Conservation (phyloP, 768 basidiomycete species). For the Clathrus columnatus region DNA sequence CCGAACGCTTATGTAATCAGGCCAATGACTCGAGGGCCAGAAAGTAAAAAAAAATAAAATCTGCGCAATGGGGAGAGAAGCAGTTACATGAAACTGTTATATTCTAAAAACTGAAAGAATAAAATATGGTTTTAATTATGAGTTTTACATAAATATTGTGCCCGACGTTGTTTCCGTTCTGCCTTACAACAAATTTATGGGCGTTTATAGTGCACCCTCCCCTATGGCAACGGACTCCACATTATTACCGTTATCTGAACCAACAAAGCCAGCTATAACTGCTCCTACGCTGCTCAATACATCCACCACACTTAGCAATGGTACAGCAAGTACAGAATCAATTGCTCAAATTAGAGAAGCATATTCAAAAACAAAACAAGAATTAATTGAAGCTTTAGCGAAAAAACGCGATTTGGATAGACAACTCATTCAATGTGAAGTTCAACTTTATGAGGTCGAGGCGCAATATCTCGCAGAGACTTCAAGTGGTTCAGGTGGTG, state of each 20-base stretch:
- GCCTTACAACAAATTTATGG: too few relatives aligned
- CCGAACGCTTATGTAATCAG: too few relatives aligned
- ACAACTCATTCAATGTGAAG: slow-evolving; percentile 69
- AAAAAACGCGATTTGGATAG: slow-evolving; percentile 72
- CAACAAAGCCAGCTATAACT: not conserved
- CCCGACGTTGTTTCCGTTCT: too few relatives aligned
- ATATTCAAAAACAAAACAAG: slow-evolving; percentile 67
- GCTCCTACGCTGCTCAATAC: not conserved
- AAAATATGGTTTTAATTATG: not conserved
- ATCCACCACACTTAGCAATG: not conserved
- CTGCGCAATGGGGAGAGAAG: too few relatives aligned
- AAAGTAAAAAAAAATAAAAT: too few relatives aligned
- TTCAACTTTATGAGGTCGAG: slow-evolving; percentile 72
- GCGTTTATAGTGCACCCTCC: not conserved
- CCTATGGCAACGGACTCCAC: not conserved
- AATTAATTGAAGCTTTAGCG: slow-evolving; percentile 61
- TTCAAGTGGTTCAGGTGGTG: slow-evolving; percentile 45
- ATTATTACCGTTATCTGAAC: not conserved
- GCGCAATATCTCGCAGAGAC: slow-evolving; percentile 71
- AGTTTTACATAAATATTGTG: too few relatives aligned
- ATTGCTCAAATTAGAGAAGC: slow-evolving; percentile 11
- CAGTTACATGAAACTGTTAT: too few relatives aligned
- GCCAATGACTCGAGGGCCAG: too few relatives aligned
- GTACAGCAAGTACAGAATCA: not conserved
- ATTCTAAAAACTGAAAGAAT: too few relatives aligned